Evolutionary conservation across 768 basidiomycete genomes (phyloP).

Genomic region (Xerocomellus amylosporus): DNA sequence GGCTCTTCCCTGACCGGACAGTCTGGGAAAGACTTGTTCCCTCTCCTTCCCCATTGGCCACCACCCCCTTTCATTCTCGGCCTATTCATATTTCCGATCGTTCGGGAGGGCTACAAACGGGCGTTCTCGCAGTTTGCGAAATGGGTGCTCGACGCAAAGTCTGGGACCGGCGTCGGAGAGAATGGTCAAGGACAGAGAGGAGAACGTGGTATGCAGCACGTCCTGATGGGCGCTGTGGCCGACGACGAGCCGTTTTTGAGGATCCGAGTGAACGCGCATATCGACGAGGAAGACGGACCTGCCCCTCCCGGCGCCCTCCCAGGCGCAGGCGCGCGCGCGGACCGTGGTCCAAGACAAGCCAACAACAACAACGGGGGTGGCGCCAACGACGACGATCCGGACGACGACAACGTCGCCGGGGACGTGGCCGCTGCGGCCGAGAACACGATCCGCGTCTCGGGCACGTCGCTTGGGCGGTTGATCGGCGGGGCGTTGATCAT

Average conservation of each 20-base stretch:
- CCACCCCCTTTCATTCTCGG: constrained; percentile 59
- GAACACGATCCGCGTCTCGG: constrained; percentile 55
- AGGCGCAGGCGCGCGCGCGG: constrained; percentile 9
- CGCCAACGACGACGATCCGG: constrained; percentile 7
- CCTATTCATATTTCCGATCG: constrained; percentile 49
- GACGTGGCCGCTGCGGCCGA: constrained; percentile 52
- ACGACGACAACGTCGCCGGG: constrained; percentile 11
- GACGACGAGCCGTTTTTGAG: constrained; percentile 33
- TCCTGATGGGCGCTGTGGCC: constrained; percentile 19
- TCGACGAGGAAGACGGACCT: constrained; percentile 27
- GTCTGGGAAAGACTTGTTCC: constrained; percentile 20
- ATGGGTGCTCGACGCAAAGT: constrained; percentile 41
- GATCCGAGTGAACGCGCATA: constrained; percentile 33
- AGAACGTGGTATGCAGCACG: constrained; percentile 21
- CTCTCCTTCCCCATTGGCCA: constrained; percentile 46
- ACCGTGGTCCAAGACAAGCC: constrained; percentile 14
- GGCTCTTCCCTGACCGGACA: background rate
- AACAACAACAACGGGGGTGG: constrained; percentile 13
- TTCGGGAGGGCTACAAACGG: constrained; percentile 43
- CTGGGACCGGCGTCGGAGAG: constrained; percentile 8
- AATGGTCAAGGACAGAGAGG: constrained; percentile 14
- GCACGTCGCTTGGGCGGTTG: constrained; percentile 60
- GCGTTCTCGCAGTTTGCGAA: constrained; percentile 40
- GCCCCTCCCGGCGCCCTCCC: constrained; percentile 13
- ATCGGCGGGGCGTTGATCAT: constrained; percentile 68